Base-by-base conservation (phyloP, 129 eudicot genomes). In the Lactuca saligna region DNA sequence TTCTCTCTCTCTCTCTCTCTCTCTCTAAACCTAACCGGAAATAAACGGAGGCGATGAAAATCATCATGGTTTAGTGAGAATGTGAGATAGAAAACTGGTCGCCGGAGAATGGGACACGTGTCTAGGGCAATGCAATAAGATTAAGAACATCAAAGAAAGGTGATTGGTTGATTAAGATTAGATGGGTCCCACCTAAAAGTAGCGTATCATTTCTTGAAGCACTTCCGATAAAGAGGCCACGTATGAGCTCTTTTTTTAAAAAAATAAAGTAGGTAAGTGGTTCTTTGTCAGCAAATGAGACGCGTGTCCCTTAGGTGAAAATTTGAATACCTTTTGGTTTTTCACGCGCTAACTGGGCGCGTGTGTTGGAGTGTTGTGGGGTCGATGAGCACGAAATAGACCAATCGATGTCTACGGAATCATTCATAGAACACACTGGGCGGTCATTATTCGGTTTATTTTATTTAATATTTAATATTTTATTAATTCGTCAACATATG, bases 71-170 rank as follows among this genome's bases (percentile, higher is more conserved):
- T 54, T 64, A 41, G 34, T 44, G 48, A 50, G 58, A 44, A 60
- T 31, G 13, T 44, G 34, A 57, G 50, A 4, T 5, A 41, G 54
- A 25, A 57, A 54, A 42, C 56, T 66, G 80, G 81, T 42, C 75
- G 80, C 66, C 62, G 66, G 46, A 61, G 58, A 66, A 49, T 66
- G 73, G 78, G 25, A 39, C 92, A 86, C 88, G 87, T 86, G 88
- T 83, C 85, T 61, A 75, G 86, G 78, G 83, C 80, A 77, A 66
- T 61, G 51, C 34, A 57, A 65, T 57, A 54, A 65, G 51, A 74
- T 41, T 2, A 75, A 48, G 11, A 49, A 16, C 54, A 70, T 17
- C 4, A 51, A 29, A 11, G 15, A 16, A 11, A 54, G 3, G 1
- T 68, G 75, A 75, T 75, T 75, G 80, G 80, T 68, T 60, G 63